Percentiles rank a stretch among this genome's conserved stretches.
phyloP scores from a whole-genome alignment of 2,329 filamentous ascomycete species.

The Thermothelomyces thermophilus region DNA sequence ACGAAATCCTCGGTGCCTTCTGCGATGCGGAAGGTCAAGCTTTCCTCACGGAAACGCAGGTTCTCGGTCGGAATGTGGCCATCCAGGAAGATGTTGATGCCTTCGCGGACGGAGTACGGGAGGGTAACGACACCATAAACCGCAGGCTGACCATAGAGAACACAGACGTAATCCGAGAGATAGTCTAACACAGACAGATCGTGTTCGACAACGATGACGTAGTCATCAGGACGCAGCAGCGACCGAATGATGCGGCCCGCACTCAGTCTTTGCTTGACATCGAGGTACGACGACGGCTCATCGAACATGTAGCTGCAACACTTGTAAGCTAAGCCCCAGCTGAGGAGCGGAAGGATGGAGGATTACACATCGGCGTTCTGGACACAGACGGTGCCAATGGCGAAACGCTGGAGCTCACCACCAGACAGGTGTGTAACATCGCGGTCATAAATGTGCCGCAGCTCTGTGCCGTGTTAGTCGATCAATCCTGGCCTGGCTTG shows the following conservation, averaged over 20 bases:
- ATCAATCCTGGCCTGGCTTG: background rate
- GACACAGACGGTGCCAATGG: conserved; percentile 91
- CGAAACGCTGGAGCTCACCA: conserved; percentile 97
- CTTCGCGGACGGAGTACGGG: conserved; percentile 92
- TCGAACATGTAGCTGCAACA: conserved; percentile 88
- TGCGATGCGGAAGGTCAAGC: conserved; percentile 87
- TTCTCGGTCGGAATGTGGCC: conserved; percentile 98
- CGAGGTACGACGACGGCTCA: conserved; percentile 95
- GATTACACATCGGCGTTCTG: conserved; percentile 84
- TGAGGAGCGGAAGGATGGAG: background rate
- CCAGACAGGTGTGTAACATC: conserved; percentile 87
- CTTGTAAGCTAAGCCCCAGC: conserved; percentile 28
- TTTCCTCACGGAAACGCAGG: conserved; percentile 95
- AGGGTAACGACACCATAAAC: conserved; percentile 97
- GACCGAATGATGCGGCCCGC: conserved; percentile 90
- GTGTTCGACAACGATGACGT: conserved; percentile 98
- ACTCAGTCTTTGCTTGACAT: conserved; percentile 97
- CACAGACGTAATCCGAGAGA: conserved; percentile 96
- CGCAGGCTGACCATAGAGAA: conserved; percentile 90
- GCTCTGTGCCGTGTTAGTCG: conserved; percentile 44
- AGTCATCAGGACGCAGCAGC: conserved; percentile 80
- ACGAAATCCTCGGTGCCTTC: conserved; percentile 86
- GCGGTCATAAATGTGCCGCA: conserved; percentile 84
- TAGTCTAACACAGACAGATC: conserved; percentile 98
- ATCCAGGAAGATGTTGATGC: conserved; percentile 97